Conservation (phyloP, 768 basidiomycete species). For the Lactifluus subvellereus region DNA sequence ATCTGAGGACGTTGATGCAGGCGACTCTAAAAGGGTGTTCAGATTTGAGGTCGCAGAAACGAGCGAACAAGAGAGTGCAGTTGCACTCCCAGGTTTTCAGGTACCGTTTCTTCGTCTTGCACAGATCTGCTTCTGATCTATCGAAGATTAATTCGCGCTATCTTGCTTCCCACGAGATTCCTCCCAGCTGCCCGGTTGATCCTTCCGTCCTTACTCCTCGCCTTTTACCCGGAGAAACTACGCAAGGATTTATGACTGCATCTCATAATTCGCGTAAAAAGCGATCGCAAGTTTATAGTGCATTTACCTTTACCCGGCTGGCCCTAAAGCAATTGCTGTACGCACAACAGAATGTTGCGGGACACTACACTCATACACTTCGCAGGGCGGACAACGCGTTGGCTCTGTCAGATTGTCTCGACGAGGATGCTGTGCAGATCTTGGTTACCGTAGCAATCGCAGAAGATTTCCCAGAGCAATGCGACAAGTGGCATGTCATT, state of each 20-base stretch:
- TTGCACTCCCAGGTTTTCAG: conserved; percentile 40
- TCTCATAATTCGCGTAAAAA: not conserved
- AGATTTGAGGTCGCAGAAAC: conserved; percentile 50
- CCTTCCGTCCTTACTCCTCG: not conserved
- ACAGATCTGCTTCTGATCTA: not conserved
- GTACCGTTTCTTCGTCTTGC: conserved; percentile 27
- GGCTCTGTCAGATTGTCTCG: conserved; percentile 1
- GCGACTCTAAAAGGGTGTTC: conserved; percentile 43
- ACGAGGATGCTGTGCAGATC: not conserved
- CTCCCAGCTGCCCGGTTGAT: not conserved
- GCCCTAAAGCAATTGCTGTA: not conserved
- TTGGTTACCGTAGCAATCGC: not conserved
- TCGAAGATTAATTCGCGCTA: not conserved
- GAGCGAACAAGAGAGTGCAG: conserved; percentile 47
- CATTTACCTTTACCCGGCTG: accelerated
- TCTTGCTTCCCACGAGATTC: not conserved
- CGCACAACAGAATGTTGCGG: conserved; percentile 6
- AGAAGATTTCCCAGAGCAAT: not conserved
- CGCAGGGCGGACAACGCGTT: not conserved
- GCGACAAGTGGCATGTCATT: not conserved
- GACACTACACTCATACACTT: not conserved
- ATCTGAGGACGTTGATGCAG: conserved; percentile 35
- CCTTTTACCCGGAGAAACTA: conserved; percentile 21
- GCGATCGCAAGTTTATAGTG: not conserved
- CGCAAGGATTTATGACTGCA: conserved; percentile 18